Evolutionary conservation across 495 filamentous ascomycete species (phyloP).

Genomic region (Podospora fimiseda): DNA sequence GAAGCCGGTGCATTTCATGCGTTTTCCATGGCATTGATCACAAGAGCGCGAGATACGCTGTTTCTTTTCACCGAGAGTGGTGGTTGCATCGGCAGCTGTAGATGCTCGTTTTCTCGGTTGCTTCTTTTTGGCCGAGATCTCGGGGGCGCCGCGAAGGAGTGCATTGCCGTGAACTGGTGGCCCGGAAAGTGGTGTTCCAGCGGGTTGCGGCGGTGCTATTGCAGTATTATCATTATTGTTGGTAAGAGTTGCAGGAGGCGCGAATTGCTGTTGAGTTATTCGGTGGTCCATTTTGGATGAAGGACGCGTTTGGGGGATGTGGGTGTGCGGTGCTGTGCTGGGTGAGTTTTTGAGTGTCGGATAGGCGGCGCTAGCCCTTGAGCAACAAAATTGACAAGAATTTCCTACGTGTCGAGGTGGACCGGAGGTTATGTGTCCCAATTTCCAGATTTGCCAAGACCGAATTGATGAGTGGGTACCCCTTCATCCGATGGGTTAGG

Average conservation of each 20-base stretch:
- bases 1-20: slow-evolving; percentile 15
- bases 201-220: background rate
- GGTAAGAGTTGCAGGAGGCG: background rate
- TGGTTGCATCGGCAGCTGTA: background rate
- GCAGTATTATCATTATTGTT: background rate
- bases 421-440: background rate
- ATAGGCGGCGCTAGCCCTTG: background rate
- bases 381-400: background rate
- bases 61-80: background rate
- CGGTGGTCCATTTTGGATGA: background rate
- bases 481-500: slow-evolving; percentile 4
- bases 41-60: slow-evolving; percentile 16
- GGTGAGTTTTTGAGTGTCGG: background rate
- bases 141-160: background rate
- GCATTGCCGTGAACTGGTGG: slow-evolving; percentile 2
- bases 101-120: background rate
- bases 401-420: background rate
- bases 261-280: slow-evolving; percentile 1
- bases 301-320: background rate
- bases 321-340: background rate
- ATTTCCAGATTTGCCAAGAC: background rate
- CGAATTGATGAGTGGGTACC: too few relatives aligned
- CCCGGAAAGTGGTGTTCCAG: background rate
- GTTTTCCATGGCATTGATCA: slow-evolving; percentile 14
- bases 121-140: background rate